A percentile compares a stretch with the other conserved stretches of the same genome.
Conservation (phyloP, 2,329 filamentous ascomycete species). For the Diaporthe longicolla region DNA sequence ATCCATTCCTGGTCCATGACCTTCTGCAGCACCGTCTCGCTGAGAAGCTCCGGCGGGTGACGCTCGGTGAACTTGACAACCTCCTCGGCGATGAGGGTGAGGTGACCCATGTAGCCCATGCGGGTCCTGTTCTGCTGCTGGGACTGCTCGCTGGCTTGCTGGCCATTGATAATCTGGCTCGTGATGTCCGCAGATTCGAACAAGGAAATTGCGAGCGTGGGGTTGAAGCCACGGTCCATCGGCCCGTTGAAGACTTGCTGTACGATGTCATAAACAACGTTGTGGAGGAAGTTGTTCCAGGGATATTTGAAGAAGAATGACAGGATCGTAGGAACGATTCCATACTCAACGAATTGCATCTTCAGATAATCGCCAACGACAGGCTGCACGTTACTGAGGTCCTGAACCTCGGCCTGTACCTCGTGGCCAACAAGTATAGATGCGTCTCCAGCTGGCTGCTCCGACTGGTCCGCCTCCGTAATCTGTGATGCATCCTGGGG, state of each 20-base stretch:
- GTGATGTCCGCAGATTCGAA: conserved; percentile 94
- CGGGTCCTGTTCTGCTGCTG: conserved; percentile 88
- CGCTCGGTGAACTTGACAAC: conserved; percentile 98
- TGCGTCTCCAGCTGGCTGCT: conserved; percentile 47
- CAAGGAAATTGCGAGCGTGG: conserved; percentile 88
- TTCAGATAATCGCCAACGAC: conserved; percentile 97
- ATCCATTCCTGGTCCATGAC: conserved; percentile 94
- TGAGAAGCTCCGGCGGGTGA: conserved; percentile 89
- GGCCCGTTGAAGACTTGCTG: conserved; percentile 99
- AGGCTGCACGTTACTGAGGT: conserved; percentile 57
- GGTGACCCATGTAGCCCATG: conserved; percentile 97
- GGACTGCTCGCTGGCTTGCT: conserved; percentile 87
- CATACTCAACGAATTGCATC: conserved; percentile 94
- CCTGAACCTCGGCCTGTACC: conserved; percentile 43
- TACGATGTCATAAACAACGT: conserved; percentile 98
- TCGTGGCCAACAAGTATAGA: conserved; percentile 49
- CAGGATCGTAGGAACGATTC: conserved; percentile 94
- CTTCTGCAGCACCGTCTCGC: conserved; percentile 85
- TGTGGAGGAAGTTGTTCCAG: conserved; percentile 99
- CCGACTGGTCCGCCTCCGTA: conserved; percentile 29
- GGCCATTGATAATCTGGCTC: conserved; percentile 91
- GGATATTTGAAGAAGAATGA: conserved; percentile 99
- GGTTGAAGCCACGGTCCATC: conserved; percentile 96
- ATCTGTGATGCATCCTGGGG: conserved; percentile 29
- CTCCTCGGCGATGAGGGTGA: conserved; percentile 97